Base-by-base conservation (phyloP, 768 basidiomycete species). In the Lactifluus subvellereus region DNA sequence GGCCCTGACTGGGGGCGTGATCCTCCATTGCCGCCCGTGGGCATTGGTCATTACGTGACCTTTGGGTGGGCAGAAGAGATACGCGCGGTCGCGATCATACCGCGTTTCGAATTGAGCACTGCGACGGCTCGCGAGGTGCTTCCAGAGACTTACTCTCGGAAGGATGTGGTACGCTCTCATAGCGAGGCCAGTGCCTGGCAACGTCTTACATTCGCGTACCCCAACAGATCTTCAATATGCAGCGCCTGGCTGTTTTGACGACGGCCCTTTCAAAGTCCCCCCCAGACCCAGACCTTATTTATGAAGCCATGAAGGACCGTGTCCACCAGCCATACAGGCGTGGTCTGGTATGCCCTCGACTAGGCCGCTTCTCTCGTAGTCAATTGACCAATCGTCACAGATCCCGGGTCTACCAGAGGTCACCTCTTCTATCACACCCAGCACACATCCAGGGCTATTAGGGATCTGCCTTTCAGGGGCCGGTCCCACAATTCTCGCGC, bases 221-320 rank as follows among this genome's bases (percentile, higher is more conserved):
- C 13, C n/a, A 27, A 35, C 69, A 99, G 97, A 88, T 99, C 14
- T 99, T 98, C 79, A 99, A 99, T 74, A 79, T 99, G 58, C 97
- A 99, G 74, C 85, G 97, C 22, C 78, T 99, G 14, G 97, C 96
- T 0, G 97, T 99, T 33, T 80, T 99, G 59, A 98, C 96, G 1
- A 96, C 94, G 3, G 95, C 97, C 0, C 82, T 99, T 11, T 89
- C 85, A 3, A 87, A 89, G 70, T 84, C 87, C 11, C 96, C 97
- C 1, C 95, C 95, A 1, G 93, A 99, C 72, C 86, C 97, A 0
- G 90, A 87, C 22, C 84, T 99, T n/a, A 98, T 98, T 61, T 98
- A 96, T 74, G 96, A 98, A 72, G 96, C 96, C 1, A 98, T 98
- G 97, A 96, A 98, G 71, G 97, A 99, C 76, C 86, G 91, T 57